Evolutionary conservation across 2,329 filamentous ascomycete genomes (phyloP).

Genomic region (Orbilia oligospora): DNA sequence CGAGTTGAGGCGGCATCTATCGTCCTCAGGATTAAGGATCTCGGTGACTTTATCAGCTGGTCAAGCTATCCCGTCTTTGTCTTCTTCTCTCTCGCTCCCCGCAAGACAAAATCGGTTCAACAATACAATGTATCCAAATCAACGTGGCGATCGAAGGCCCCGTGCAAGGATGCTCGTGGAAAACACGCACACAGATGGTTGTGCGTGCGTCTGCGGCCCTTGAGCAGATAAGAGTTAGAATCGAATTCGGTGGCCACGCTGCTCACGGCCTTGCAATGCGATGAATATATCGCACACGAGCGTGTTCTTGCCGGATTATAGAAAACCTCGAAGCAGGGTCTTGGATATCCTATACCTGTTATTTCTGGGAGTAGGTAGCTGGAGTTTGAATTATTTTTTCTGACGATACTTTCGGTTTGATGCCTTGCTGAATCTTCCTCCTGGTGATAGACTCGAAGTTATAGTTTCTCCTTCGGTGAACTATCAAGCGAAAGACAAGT

Average conservation of each 20-base stretch:
- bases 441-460: slow-evolving; percentile 59
- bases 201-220: slow-evolving; percentile 52
- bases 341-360: slow-evolving; percentile 16
- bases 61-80: slow-evolving; percentile 25
- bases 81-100: slow-evolving; percentile 4
- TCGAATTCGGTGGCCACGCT: slow-evolving; percentile 51
- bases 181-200: slow-evolving; percentile 31
- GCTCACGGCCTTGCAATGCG: slow-evolving; percentile 52
- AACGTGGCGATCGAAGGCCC: slow-evolving; percentile 30
- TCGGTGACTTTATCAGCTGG: slow-evolving; percentile 36
- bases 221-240: slow-evolving; percentile 61
- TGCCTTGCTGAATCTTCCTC: slow-evolving; percentile 56
- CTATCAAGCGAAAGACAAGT: slow-evolving; percentile 45
- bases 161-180: slow-evolving; percentile 18
- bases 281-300: slow-evolving; percentile 56
- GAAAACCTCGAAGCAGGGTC: background rate
- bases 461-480: slow-evolving; percentile 51
- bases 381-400: slow-evolving; percentile 15
- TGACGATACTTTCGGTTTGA: slow-evolving; percentile 35
- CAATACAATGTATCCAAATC: slow-evolving; percentile 30
- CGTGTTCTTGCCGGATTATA: slow-evolving; percentile 46
- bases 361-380: slow-evolving; percentile 9
- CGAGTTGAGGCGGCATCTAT: slow-evolving; percentile 41
- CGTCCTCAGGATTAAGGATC: slow-evolving; percentile 26
- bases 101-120: background rate